Evolutionary conservation across 192 early-diverging fungal genomes (phyloP), one percentile per base, ranked within the genome.

Genomic region (Helicostylum pulchrum): DNA sequence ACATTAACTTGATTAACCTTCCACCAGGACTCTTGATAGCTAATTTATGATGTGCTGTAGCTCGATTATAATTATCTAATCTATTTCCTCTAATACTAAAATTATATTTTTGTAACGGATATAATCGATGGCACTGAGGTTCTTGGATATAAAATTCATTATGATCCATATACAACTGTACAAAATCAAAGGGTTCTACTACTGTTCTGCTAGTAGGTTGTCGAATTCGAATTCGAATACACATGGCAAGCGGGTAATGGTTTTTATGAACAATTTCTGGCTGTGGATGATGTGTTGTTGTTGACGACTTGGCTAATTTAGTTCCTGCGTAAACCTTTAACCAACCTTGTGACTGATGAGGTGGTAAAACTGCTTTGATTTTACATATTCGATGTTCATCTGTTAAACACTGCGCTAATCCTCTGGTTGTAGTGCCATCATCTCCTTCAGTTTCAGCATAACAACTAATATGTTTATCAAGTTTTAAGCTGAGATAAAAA

Each of bases 101-200:
- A 23, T 66, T 61, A 65, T 80, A 83, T 1, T 66, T 74, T 44
- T 83, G 81, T 31, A 75, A 67, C 15, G 72, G 76, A 21, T 78
- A 79, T 4, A 82, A 66, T 12, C 58, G 19, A 23, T 82, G 72
- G 1, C 76, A 67, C 52, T 82, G 80, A 0, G 80, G 80, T 11
- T 79, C 68, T 42, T 79, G 74, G 14, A 82, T 53, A 34, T 80
- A 79, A 49, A 82, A 82, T 31, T 82, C 78, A 54, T 76, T 70
- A 0, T 68, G 74, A 20, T 67, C 68, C 11, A 64, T 52, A 56
- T 77, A 75, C 0, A 75, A 53, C 4, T 68, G 69, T 2, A 83
- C 78, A 73, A 80, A 80, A 30, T 67, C 75, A 55, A 78, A 76
- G 0, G 76, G 68, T 15, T 39, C 70, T 43, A 1, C 23, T 21